Percentiles rank a stretch among this genome's conserved stretches.
Conservation (phyloP, 495 filamentous ascomycete species). For the Tuber melanosporum region DNA sequence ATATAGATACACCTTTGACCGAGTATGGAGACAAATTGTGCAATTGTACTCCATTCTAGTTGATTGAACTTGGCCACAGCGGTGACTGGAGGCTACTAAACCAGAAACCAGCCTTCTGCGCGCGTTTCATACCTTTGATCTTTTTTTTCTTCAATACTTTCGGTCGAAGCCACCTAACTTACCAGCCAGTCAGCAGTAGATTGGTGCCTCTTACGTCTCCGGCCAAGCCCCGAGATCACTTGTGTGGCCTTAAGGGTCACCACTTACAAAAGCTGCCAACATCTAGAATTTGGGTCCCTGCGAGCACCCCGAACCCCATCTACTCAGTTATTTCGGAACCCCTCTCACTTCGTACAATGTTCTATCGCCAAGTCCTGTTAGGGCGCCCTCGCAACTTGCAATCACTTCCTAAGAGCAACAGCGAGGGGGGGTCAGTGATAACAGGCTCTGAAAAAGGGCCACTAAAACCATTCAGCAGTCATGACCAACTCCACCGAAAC, state of each 20-base stretch:
- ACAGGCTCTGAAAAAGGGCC: not conserved
- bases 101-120: too few species aligned
- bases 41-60: too few species aligned
- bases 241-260: too few species aligned
- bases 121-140: too few species aligned
- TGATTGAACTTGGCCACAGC: too few species aligned
- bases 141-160: too few species aligned
- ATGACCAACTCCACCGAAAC: not conserved
- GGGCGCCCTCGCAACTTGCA: not conserved
- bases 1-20: too few species aligned
- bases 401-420: not conserved
- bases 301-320: not conserved
- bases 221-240: too few species aligned
- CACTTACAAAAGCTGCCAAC: too few species aligned
- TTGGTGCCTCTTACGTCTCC: not conserved
- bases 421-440: not conserved
- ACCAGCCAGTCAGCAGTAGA: not conserved
- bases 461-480: not conserved
- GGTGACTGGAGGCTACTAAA: too few species aligned
- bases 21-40: too few species aligned
- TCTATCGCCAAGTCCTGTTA: not conserved
- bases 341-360: not conserved
- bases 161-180: not conserved
- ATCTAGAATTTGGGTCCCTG: not conserved
- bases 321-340: not conserved